These are phyloP conservation scores for Alectoria sarmentosa DNA, from an alignment of 495 filamentous ascomycete genomes.

Conservation along the genomic window DNA sequence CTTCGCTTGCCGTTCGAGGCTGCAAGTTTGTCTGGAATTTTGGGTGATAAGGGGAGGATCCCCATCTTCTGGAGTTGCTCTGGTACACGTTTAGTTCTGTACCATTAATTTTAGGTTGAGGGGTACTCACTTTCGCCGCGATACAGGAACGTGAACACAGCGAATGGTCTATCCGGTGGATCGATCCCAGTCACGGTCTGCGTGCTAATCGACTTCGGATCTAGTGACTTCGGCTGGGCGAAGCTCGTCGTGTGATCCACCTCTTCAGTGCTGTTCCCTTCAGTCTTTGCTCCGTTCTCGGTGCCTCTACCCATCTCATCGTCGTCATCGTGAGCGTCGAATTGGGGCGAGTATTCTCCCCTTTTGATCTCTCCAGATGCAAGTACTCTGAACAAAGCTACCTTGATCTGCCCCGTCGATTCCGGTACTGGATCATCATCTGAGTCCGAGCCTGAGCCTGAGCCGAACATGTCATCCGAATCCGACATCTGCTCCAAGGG, in stretches of 20 bases:
- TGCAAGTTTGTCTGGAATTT: conserved; percentile 49
- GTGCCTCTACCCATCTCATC: conserved; percentile 50
- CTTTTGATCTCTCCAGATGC: conserved; percentile 96
- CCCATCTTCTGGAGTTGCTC: conserved; percentile 95
- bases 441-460: conserved; percentile 63
- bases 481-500: conserved; percentile 69
- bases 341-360: conserved; percentile 96
- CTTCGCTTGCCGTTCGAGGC: conserved; percentile 57
- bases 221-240: conserved; percentile 92
- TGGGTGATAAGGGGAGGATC: conserved; percentile 57
- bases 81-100: conserved; percentile 29
- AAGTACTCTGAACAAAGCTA: conserved; percentile 90
- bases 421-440: conserved; percentile 88
- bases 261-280: conserved; percentile 39
- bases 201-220: conserved; percentile 95
- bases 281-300: conserved; percentile 35
- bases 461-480: conserved; percentile 55
- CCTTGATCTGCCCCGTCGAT: conserved; percentile 95
- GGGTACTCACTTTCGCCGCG: conserved; percentile 77
- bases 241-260: conserved; percentile 98
- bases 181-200: conserved; percentile 99
- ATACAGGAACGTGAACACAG: conserved; percentile 97
- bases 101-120: neutral
- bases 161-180: conserved; percentile 88
- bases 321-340: conserved; percentile 93